Conservation (phyloP, 768 basidiomycete genomes). For the Cyclocybe aegerita region DNA sequence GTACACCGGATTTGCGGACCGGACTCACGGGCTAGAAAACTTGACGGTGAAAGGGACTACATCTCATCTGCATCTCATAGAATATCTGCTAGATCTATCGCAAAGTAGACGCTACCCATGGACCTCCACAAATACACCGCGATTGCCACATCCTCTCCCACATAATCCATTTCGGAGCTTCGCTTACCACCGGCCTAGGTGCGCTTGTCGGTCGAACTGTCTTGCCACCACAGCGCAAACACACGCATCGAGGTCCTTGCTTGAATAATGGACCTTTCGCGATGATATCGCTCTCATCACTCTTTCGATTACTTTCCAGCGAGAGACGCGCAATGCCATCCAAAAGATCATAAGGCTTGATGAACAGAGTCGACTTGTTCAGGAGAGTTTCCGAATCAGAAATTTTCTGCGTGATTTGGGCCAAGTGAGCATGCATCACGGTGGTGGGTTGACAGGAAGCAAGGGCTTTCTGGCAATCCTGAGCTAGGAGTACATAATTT, state of each 20-base stretch:
- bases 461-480: constrained; percentile 51
- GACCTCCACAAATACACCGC: constrained; percentile 72
- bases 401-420: constrained; percentile 45
- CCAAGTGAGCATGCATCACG: constrained; percentile 41
- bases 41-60: too few relatives aligned
- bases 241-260: constrained; percentile 38
- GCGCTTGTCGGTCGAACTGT: constrained; percentile 38
- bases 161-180: constrained; percentile 45
- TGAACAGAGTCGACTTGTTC: constrained; percentile 66
- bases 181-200: constrained; percentile 22
- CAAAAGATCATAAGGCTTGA: constrained; percentile 70
- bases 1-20: too few relatives aligned
- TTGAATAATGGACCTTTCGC: constrained; percentile 54
- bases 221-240: constrained; percentile 63
- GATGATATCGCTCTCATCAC: constrained; percentile 59
- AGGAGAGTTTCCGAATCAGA: constrained; percentile 45
- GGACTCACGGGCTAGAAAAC: too few relatives aligned
- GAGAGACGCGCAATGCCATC: constrained; percentile 54
- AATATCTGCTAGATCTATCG: not conserved
- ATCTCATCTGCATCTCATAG: too few relatives aligned
- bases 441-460: constrained; percentile 59
- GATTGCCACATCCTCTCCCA: constrained; percentile 66
- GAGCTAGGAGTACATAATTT: constrained; percentile 32
- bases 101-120: constrained; percentile 39
- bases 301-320: constrained; percentile 30